Evolutionary conservation across 768 basidiomycete species (phyloP), one percentile per base, ranked within the genome.

Genomic region (Naganishia kalamii): DNA sequence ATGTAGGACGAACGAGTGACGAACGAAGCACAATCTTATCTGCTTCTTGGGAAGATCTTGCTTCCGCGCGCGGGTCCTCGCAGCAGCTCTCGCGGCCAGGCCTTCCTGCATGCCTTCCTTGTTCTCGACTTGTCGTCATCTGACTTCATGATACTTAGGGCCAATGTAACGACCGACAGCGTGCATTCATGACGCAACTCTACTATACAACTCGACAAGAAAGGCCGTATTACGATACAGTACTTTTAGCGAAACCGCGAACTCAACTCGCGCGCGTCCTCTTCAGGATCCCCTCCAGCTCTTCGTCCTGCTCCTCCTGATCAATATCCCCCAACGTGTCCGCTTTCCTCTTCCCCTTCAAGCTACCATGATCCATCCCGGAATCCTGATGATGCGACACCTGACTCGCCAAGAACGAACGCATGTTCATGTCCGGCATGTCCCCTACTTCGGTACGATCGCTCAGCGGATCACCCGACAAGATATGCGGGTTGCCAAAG

Each of bases 401-500:
- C 30, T 57, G 54, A 35, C 35, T 27, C 10, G 40, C 54, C 12
- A 57, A 35, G 21, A 33, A 57, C 4, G 54, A 35, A 3, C 54
- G 54, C 54, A 57, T 40, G 4, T 57, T 19, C n/a, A 25, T 37
- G 13, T 57, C 54, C 6, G 54, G 40, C 54, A 57, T 37, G 23
- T 40, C 54, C 37, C 54, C 54, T 3, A 57, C 37, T 15, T 57
- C 54, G 3, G 8, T 15, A 27, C 54, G 54, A 41, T 57, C 54
- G 23, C 35, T 57, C 37, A 27, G 3, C 54, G 54, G 37, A 32
- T 57, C 54, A 35, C 15, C 54, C 12, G 54, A 21, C 54, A 37
- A 19, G n/a, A 57, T 35, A 5, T 57, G 33, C 33, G 35, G 54
- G 23, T 57, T 57, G 37, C 54, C 54, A 27, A 57, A 57, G 27